Evolutionary conservation across 2,329 filamentous ascomycete species (phyloP), one percentile per base, ranked within the genome.

Genomic region (Fusarium caatingaense): DNA sequence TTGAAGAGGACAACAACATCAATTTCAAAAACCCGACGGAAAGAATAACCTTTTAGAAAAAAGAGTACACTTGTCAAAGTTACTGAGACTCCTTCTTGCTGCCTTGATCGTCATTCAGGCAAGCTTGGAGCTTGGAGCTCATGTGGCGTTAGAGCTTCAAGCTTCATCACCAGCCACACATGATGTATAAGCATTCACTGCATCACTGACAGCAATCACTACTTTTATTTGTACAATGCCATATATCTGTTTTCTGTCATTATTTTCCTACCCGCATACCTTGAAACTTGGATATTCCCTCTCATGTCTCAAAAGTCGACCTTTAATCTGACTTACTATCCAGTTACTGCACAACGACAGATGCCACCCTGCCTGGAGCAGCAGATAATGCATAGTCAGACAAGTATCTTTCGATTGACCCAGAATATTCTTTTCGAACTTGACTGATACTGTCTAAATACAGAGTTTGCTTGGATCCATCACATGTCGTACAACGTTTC

Each of bases 111-210:
- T 20, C 30, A n/a, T 11, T 25, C 42, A 49, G 21, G 30, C 15
- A 51, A 67, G 37, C 63, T 67, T 46, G 30, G 25, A 63, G 61
- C 49, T 56, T 48, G 23, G 25, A 48, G 45, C 48, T 41, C 23
- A 41, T 41, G 60, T 69, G 66, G 66, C 66, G 65, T 66, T 42
- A 37, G 37, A 56, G 60, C 60, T 66, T 53, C 12, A 11, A 66
- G 62, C 54, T 60, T 15, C 21, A 28, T 21, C 45, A 44, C 23
- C 30, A 69, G 66, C 66, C 66, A 68, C 66, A 68, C 23, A 42
- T 25, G 54, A 21, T 11, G 28, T n/a, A 37, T 34, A 25, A 45
- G 40, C 25, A 32, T 49, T 49, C 28, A 16, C 18, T 30, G 28
- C 18, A 16, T 23, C 25, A 28, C 21, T 16, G 28, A 50, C 32